These are phyloP conservation scores for Porpolomopsis calyptriformis DNA, from an alignment of 768 basidiomycete genomes.

Conservation along the genomic window DNA sequence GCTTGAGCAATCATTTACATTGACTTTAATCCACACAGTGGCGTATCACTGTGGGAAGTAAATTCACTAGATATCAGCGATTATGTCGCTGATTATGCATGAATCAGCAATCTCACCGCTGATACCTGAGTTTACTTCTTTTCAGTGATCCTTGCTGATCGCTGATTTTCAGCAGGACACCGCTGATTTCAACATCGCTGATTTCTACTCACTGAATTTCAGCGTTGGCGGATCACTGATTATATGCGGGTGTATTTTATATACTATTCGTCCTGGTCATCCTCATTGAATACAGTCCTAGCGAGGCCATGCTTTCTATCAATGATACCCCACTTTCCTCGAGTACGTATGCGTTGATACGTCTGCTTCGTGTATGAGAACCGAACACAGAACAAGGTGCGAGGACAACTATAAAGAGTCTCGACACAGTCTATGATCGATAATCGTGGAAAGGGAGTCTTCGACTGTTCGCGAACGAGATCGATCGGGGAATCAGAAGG, in stretches of 20 bases:
- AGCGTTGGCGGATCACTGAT: too few species aligned
- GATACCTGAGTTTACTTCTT: not conserved
- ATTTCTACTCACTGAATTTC: not conserved
- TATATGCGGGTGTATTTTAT: not conserved
- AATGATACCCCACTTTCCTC: conserved; percentile 9
- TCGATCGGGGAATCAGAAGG: too few species aligned
- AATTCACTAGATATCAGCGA: not conserved
- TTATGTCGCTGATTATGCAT: not conserved
- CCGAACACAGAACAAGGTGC: too few species aligned
- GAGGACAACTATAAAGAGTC: too few species aligned
- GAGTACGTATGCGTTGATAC: not conserved
- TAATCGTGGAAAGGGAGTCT: too few species aligned
- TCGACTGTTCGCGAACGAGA: too few species aligned
- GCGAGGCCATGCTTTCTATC: not conserved
- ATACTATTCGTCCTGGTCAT: not conserved
- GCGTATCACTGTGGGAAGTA: not conserved
- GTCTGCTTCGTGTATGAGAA: too few species aligned
- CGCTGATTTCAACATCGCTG: too few species aligned
- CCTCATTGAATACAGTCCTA: not conserved
- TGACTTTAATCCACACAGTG: too few species aligned
- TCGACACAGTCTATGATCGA: too few species aligned
- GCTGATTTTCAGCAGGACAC: too few species aligned
- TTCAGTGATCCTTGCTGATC: not conserved
- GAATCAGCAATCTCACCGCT: not conserved
- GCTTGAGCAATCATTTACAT: too few species aligned